These are phyloP conservation scores for Allantophomopsis cytisporea DNA, from an alignment of 2,329 filamentous ascomycete species.

Conservation along the genomic window DNA sequence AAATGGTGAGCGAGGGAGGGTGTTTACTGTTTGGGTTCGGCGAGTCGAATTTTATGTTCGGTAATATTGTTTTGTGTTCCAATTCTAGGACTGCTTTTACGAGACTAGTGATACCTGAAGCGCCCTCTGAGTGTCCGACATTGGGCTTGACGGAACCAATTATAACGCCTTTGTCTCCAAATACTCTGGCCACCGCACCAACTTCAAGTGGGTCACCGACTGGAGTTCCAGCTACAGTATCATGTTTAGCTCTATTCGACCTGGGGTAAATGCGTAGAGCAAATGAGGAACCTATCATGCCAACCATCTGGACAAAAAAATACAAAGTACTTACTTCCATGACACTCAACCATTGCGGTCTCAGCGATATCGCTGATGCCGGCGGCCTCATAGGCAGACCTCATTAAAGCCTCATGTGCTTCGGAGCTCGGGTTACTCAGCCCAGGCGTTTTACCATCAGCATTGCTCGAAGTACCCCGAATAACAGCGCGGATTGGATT, in stretches of 20 bases:
- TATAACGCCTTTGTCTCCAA: background rate
- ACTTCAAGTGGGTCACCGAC: constrained; percentile 7
- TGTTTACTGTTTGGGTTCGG: constrained; percentile 19
- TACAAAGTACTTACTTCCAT: constrained; percentile 23
- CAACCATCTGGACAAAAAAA: constrained; percentile 18
- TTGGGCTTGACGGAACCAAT: constrained; percentile 20
- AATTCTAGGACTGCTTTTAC: constrained; percentile 28
- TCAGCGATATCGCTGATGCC: constrained; percentile 4
- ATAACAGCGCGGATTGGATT: constrained; percentile 42
- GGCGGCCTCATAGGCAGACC: constrained; percentile 2
- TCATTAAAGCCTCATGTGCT: constrained; percentile 22
- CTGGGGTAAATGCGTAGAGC: too few species aligned
- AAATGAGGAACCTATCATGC: too few species aligned
- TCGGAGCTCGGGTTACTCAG: constrained; percentile 40
- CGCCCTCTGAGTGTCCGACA: constrained; percentile 29
- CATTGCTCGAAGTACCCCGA: constrained; percentile 15
- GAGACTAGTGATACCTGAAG: constrained; percentile 25
- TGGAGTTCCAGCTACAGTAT: background rate
- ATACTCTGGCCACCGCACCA: constrained; percentile 3
- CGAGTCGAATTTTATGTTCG: constrained; percentile 13
- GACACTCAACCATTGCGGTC: constrained; percentile 21
- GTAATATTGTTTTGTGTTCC: constrained; percentile 9
- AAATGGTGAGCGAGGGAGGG: constrained; percentile 13
- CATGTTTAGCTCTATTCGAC: background rate
- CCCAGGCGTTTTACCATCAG: constrained; percentile 18